These are phyloP conservation scores for Penicillium salamii DNA, from an alignment of 495 filamentous ascomycete genomes.

Conservation along the genomic window DNA sequence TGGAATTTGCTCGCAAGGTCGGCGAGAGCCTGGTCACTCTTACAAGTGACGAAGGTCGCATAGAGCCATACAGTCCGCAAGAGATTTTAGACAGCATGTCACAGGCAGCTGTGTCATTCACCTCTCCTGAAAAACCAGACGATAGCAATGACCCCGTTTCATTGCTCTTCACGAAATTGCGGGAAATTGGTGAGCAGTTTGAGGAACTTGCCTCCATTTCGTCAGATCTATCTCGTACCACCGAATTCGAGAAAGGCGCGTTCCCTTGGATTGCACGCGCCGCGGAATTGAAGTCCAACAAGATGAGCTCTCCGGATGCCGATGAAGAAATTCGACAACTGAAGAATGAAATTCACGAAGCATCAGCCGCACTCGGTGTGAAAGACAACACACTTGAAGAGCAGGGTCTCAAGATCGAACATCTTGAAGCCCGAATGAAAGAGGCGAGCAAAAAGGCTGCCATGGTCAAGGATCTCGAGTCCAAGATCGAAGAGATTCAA, in stretches of 20 bases:
- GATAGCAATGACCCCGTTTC: slow-evolving; percentile 63
- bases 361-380: slow-evolving; percentile 61
- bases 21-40: slow-evolving; percentile 63
- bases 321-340: slow-evolving; percentile 75
- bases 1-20: slow-evolving; percentile 61
- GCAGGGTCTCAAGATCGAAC: slow-evolving; percentile 65
- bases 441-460: slow-evolving; percentile 51
- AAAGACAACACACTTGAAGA: slow-evolving; percentile 93
- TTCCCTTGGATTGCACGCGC: slow-evolving; percentile 84
- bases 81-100: slow-evolving; percentile 64
- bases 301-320: slow-evolving; percentile 71
- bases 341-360: slow-evolving; percentile 69
- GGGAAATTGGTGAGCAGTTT: slow-evolving; percentile 60
- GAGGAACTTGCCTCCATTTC: slow-evolving; percentile 71
- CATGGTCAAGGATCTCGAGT: slow-evolving; percentile 49
- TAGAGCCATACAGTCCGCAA: slow-evolving; percentile 59
- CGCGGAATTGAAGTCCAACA: slow-evolving; percentile 72
- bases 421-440: slow-evolving; percentile 53
- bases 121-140: slow-evolving; percentile 24
- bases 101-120: slow-evolving; percentile 44
- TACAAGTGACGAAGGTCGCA: slow-evolving; percentile 71
- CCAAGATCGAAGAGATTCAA: slow-evolving; percentile 63
- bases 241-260: slow-evolving; percentile 76
- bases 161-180: slow-evolving; percentile 64
- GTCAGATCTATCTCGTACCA: slow-evolving; percentile 71